Percentiles rank a stretch among this genome's conserved stretches.
phyloP scores from a whole-genome alignment of 441 rosid genomes.

The Arabidopsis hybrid region DNA sequence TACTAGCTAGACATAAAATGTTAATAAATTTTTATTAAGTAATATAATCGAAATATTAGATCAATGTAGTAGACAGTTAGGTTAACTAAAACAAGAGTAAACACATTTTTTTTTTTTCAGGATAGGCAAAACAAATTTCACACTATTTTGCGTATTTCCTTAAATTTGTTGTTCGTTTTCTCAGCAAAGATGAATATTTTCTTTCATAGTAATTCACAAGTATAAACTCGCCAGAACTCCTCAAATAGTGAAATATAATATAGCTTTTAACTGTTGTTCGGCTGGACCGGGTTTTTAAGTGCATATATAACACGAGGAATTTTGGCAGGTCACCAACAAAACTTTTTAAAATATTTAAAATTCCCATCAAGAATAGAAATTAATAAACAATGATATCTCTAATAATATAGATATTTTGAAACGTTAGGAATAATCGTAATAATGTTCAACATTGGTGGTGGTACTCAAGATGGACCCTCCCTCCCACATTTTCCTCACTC shows the following conservation, averaged over 20 bases:
- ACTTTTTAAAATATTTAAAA: neutral
- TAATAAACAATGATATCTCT: neutral
- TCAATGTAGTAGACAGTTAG: neutral
- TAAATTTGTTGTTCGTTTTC: neutral
- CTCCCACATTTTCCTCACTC: constrained; percentile 19
- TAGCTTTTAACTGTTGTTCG: constrained; percentile 4
- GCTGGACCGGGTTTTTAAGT: neutral
- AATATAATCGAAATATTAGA: neutral
- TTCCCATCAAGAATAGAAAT: neutral
- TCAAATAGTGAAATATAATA: constrained; percentile 1
- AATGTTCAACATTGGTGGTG: constrained; percentile 25
- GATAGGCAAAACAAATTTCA: neutral
- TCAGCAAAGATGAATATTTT: neutral
- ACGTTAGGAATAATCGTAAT: neutral
- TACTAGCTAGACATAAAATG: neutral
- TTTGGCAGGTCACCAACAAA: constrained; percentile 47
- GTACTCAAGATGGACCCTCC: constrained; percentile 32
- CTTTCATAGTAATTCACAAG: neutral
- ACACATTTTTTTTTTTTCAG: neutral
- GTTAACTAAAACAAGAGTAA: neutral
- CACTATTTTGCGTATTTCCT: constrained; percentile 4
- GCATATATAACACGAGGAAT: constrained; percentile 46
- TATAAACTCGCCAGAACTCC: neutral
- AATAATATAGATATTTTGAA: constrained; percentile 20
- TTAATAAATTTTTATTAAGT: neutral